These are phyloP conservation scores for Sugiyamaella sp. DNA, from an alignment of 1,139 yeast species.

Conservation along the genomic window DNA sequence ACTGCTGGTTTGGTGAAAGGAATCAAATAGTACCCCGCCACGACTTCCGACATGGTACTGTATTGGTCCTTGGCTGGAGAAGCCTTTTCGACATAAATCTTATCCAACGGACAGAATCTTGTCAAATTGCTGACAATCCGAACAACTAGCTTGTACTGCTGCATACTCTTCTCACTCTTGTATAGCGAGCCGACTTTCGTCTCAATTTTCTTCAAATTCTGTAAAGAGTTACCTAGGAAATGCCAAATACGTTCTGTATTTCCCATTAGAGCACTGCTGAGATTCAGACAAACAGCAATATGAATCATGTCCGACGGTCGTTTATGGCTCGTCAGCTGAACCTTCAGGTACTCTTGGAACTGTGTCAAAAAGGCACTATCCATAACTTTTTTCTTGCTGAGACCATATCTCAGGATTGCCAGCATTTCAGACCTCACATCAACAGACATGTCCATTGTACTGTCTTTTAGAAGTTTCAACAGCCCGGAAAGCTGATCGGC, in stretches of 20 bases:
- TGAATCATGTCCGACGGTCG: conserved; percentile 9
- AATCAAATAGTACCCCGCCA: conserved; percentile 58
- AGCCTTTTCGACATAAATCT: conserved; percentile 39
- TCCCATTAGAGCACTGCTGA: conserved; percentile 32
- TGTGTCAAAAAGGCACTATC: conserved; percentile 55
- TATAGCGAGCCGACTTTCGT: neutral
- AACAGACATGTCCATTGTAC: conserved; percentile 40
- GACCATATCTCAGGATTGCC: conserved; percentile 54
- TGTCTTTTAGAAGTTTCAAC: neutral
- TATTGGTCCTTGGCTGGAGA: conserved; percentile 46
- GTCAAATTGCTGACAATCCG: conserved; percentile 62
- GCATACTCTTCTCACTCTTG: conserved; percentile 7
- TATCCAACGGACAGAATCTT: conserved; percentile 62
- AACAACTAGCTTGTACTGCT: conserved; percentile 48
- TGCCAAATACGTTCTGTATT: conserved; percentile 56
- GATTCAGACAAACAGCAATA: conserved; percentile 10
- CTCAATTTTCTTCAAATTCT: conserved; percentile 6
- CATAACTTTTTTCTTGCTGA: conserved; percentile 50
- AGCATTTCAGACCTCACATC: conserved; percentile 50
- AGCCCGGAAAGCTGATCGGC: conserved; percentile 52
- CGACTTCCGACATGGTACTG: conserved; percentile 56
- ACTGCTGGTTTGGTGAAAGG: conserved; percentile 50
- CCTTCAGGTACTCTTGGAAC: conserved; percentile 56
- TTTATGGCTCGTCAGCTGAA: conserved; percentile 45
- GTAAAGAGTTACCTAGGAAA: conserved; percentile 47